Conservation (phyloP, 2,329 filamentous ascomycete species). For the Verticillium dahliae region DNA sequence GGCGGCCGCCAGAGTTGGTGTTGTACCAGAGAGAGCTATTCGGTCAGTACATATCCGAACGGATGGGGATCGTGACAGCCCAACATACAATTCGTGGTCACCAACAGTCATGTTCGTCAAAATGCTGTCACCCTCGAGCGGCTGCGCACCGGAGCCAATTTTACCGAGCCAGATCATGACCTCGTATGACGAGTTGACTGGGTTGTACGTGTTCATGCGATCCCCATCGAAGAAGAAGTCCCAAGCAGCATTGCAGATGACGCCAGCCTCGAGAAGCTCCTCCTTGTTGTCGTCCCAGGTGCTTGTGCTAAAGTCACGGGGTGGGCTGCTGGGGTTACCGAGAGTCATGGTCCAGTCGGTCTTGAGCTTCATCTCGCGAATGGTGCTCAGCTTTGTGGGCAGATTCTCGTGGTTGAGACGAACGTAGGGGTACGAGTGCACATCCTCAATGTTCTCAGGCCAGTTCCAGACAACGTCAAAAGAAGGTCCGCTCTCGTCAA, state of each 20-base stretch:
- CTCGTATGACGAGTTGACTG: constrained; percentile 20
- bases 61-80: background rate
- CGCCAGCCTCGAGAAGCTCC: constrained; percentile 14
- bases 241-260: constrained; percentile 22
- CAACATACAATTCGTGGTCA: constrained; percentile 19
- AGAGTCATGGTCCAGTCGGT: constrained; percentile 21
- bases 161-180: constrained; percentile 26
- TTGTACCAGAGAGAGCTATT: constrained; percentile 20
- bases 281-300: constrained; percentile 13
- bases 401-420: constrained; percentile 18
- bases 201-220: constrained; percentile 14
- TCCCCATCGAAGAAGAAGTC: constrained; percentile 24
- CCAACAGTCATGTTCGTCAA: constrained; percentile 18
- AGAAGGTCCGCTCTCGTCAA: constrained; percentile 18
- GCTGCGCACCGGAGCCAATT: constrained; percentile 17
- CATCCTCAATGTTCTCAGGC: constrained; percentile 16
- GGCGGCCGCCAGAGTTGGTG: constrained; percentile 19
- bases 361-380: constrained; percentile 18
- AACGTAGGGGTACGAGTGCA: constrained; percentile 26
- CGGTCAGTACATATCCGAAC: background rate
- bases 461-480: constrained; percentile 26
- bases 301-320: constrained; percentile 10
- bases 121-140: constrained; percentile 17
- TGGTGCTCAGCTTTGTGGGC: constrained; percentile 19
- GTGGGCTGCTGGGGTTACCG: constrained; percentile 14